Base-by-base conservation (phyloP, 2,329 filamentous ascomycete species). In the Eutypella sp. region DNA sequence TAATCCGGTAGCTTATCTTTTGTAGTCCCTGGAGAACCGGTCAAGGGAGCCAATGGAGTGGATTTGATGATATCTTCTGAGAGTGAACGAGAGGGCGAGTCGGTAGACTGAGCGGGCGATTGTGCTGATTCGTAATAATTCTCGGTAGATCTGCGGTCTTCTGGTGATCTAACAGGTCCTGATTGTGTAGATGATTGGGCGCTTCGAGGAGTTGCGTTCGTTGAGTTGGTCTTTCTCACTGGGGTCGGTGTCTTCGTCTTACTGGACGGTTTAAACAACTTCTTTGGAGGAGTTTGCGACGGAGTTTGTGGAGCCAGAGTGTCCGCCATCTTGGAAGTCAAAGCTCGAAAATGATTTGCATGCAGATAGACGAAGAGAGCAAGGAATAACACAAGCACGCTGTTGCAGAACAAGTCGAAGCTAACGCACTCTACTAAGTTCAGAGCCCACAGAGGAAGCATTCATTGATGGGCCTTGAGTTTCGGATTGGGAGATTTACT, bases 211-310 rank as follows among this genome's bases (percentile, higher is more conserved):
- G 57, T 42, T n/a, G 53, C 45, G 31, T 51, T 50, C 16, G 39
- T 48, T 23, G 49, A 36, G 42, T 25, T 48, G 27, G 46, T 49
- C 19, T 49, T 58, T 41, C 48, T 61, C 11, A 49, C 52, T n/a
- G 57, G 46, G 31, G 57, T 60, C 10, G 60, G 60, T 2, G 60
- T 60, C 48, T 57, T 63, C 27, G 55, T 64, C 40, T 59, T 63
- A 36, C 47, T 58, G 18, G 62, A 58, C 36, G 62, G 52, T 49
- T 64, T 64, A 49, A 65, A 65, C 15, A 65, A 49, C 49, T 62
- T 64, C 48, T 48, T 59, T 22, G 59, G 50, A n/a, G 61, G 55
- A 25, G 60, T 61, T 47, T 49, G 58, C 20, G 58, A 48, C 15
- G 61, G 55, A 23, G 60, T 61, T 40, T 57, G 57, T 13, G 61